Base-by-base conservation (phyloP, 2,329 filamentous ascomycete genomes). In the Monosporascus sp. region DNA sequence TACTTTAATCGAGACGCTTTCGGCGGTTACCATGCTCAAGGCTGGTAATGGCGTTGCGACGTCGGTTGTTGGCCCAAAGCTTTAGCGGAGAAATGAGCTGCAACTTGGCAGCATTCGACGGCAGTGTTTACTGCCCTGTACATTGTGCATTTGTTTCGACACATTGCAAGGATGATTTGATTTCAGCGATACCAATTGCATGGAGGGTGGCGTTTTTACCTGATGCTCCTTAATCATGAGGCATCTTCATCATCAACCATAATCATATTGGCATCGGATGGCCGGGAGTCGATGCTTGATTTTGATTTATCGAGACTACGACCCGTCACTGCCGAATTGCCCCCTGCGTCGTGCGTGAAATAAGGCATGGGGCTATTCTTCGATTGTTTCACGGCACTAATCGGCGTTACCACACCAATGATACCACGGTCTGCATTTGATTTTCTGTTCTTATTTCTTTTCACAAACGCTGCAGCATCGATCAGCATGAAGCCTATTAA, bases 1-100 rank as follows among this genome's bases (percentile, higher is more conserved):
- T 94, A 91, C 71, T 91, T 95, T 65, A 84, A 88, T 65, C 84
- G 86, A 67, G 90, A 90, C 45, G 83, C 89, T n/a, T 74, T 78
- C 49, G 84, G 84, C 67, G 89, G 91, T 64, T 95, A 94, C 72
- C 88, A 95, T 68, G 81, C 86, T 58, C 89, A 90, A 69, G 90
- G 90, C 65, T 96, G 90, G 90, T 95, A 83, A 66, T 55, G 8
- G 24, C 2, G 42, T n/a, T 11, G 17, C 47, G n/a, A n/a, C n/a
- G n/a, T n/a, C n/a, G 36, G 47, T 25, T 54, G 56, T 49, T 50
- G 37, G 48, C 50, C 50, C 47, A 54, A 51, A 57, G 47, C 50
- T 37, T 51, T 51, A 38, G 49, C 51, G 51, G 55, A 52, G 51
- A 48, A 5, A 11, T 34, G 31, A 34, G 31, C 31, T 14, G 31